Evolutionary conservation across 2,329 filamentous ascomycete genomes (phyloP).

Genomic region (Canariomyces notabilis): DNA sequence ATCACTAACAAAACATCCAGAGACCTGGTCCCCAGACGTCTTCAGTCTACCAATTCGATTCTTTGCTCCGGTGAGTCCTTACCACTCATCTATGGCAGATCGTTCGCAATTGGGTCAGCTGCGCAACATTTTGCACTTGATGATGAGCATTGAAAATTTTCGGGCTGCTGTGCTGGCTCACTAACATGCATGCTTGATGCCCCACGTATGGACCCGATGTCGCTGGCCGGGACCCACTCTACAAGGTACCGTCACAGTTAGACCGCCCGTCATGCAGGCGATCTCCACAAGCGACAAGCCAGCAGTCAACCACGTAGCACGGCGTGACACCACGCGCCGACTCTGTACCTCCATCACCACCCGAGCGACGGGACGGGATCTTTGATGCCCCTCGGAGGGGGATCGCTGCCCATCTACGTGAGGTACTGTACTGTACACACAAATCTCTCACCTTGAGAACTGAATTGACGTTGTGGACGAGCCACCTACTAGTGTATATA

Average conservation of each 20-base stretch:
- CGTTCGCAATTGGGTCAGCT: background rate
- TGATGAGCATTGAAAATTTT: constrained; percentile 12
- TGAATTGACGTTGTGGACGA: background rate
- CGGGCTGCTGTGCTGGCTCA: constrained; percentile 15
- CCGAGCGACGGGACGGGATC: too few relatives aligned
- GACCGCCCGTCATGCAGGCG: constrained; percentile 21
- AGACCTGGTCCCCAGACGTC: background rate
- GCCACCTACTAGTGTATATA: background rate
- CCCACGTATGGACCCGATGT: constrained; percentile 18
- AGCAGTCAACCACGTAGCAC: constrained; percentile 37
- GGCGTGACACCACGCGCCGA: constrained; percentile 12
- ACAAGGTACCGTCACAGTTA: constrained; percentile 13
- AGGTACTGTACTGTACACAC: background rate
- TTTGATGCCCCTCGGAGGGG: background rate
- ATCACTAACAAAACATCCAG: constrained; percentile 15
- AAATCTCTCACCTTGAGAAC: background rate
- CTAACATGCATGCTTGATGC: constrained; percentile 4
- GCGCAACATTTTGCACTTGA: constrained; percentile 4
- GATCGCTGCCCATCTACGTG: background rate
- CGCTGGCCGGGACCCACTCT: constrained; percentile 17
- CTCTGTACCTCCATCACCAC: constrained; percentile 14
- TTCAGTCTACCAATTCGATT: constrained; percentile 4
- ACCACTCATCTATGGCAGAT: background rate
- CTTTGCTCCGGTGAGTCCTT: constrained; percentile 2
- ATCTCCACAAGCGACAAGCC: constrained; percentile 29